A percentile compares a stretch with the other conserved stretches of the same genome.
These are phyloP conservation scores for Heliamphora pulchella DNA, from an alignment of 179 eudicot genomes.

Conservation along the genomic window DNA sequence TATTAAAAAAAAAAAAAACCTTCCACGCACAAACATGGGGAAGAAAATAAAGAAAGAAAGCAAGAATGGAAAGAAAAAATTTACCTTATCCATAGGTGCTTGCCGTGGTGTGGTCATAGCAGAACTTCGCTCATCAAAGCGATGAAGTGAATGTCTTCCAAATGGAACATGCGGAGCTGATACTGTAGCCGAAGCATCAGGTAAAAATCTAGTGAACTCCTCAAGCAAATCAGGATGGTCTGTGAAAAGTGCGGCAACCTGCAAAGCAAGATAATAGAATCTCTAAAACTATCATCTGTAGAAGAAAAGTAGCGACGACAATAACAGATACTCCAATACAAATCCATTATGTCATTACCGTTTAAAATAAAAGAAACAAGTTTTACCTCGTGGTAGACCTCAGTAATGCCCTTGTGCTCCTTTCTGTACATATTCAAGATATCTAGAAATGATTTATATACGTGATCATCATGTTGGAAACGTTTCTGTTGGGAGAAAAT, in stretches of 20 bases:
- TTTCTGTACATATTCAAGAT: slow-evolving; percentile 92
- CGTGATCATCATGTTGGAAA: slow-evolving; percentile 81
- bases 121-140: slow-evolving; percentile 11
- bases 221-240: slow-evolving; percentile 84
- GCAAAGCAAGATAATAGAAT: slow-evolving; percentile 12
- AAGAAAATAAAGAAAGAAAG: slow-evolving; percentile 18
- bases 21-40: too few species aligned
- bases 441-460: slow-evolving; percentile 88
- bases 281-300: neutral
- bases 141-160: slow-evolving; percentile 35
- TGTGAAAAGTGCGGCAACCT: slow-evolving; percentile 81
- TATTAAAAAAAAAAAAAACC: neutral
- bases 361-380: neutral
- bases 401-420: slow-evolving; percentile 75
- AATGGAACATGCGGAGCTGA: slow-evolving; percentile 41
- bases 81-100: slow-evolving; percentile 9
- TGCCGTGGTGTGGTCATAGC: slow-evolving; percentile 8
- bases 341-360: neutral
- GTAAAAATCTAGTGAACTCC: slow-evolving; percentile 91
- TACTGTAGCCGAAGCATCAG: slow-evolving; percentile 62
- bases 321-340: neutral
- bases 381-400: slow-evolving; percentile 84
- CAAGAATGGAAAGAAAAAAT: neutral
- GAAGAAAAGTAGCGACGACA: neutral
- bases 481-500: slow-evolving; percentile 53